These are phyloP conservation scores for Verticillium isaacii DNA, from an alignment of 2,329 filamentous ascomycete genomes.

Conservation along the genomic window DNA sequence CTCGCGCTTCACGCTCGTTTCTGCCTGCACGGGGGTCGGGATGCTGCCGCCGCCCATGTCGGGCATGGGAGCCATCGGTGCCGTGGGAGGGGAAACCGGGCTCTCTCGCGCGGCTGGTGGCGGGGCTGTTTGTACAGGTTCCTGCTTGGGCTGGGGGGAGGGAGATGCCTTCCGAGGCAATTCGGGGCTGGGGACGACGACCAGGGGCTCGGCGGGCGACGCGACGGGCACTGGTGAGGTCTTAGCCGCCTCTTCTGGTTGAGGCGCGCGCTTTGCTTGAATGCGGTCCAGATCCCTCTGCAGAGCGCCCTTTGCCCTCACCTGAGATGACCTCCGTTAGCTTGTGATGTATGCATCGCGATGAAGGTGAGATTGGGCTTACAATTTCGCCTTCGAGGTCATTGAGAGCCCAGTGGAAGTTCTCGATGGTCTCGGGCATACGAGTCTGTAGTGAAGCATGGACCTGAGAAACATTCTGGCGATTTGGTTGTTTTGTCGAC, in stretches of 20 bases:
- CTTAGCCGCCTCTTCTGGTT: conserved; percentile 13
- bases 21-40: conserved; percentile 16
- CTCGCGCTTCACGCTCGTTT: conserved; percentile 17
- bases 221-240: neutral
- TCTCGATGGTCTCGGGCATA: conserved; percentile 39
- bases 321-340: conserved; percentile 21
- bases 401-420: conserved; percentile 50
- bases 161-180: neutral
- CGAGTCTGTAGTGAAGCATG: conserved; percentile 31
- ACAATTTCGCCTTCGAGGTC: conserved; percentile 55
- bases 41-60: conserved; percentile 47
- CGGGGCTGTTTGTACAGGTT: conserved; percentile 5
- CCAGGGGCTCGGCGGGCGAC: conserved; percentile 6
- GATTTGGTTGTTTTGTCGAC: conserved; percentile 36
- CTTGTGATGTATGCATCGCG: neutral
- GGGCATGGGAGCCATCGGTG: conserved; percentile 48
- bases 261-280: conserved; percentile 16
- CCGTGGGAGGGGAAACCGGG: conserved; percentile 13
- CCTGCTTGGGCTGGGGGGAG: neutral
- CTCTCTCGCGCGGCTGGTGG: conserved; percentile 7
- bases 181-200: neutral
- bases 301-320: conserved; percentile 50
- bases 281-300: conserved; percentile 46
- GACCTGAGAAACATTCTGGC: conserved; percentile 27
- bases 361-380: conserved; percentile 4